Base-by-base conservation (phyloP, 2,329 filamentous ascomycete species). In the Nannizziopsis arthrosporioides region DNA sequence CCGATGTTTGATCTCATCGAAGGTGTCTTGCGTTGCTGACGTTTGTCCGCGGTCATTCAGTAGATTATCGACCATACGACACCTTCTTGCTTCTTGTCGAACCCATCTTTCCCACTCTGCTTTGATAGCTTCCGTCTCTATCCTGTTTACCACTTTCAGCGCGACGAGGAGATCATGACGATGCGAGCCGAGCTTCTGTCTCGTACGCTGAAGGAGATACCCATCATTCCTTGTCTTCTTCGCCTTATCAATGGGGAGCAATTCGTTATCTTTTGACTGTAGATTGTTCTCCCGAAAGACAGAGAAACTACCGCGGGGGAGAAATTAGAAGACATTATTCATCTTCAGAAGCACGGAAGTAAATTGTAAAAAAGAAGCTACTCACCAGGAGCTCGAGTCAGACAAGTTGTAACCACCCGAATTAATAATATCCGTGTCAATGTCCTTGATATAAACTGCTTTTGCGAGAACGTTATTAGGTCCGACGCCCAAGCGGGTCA, bases 91-190 rank as follows among this genome's bases (percentile, higher is more conserved):
- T 68, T 98, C 92, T 55, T 85, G 82, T 2, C 77, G 67, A 27
- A 96, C 74, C 89, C 90, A 98, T 54, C 85, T 85, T 68, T 94
- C 89, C 82, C 88, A 98, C 64, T 95, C 90, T 0, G 84, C 83
- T 59, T 80, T 77, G 47, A 96, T 67, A 63, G 94, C 82, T 64
- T 95, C 88, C 50, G 77, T 76, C 71, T 96, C 92, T 22, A 96
- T 80, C 49, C 77, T 82, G 66, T 96, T 95, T 52, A 96, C 82
- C 2, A 95, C 78, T 3, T 89, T 80, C 71, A 96, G 80, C 4
- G 89, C 88, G 4, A 98, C 89, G 2, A 96, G 70, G 15, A 98
- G 72, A 61, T 96, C 88, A 63, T 98, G 87, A 2, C 92, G 77
- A 63, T 95, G 92, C 1, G 78, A 73, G 0, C 85, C 90, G 0